Conservation (phyloP, 1,284 basidiomycete genomes). For the Cutaneotrichosporon spelunceum region DNA sequence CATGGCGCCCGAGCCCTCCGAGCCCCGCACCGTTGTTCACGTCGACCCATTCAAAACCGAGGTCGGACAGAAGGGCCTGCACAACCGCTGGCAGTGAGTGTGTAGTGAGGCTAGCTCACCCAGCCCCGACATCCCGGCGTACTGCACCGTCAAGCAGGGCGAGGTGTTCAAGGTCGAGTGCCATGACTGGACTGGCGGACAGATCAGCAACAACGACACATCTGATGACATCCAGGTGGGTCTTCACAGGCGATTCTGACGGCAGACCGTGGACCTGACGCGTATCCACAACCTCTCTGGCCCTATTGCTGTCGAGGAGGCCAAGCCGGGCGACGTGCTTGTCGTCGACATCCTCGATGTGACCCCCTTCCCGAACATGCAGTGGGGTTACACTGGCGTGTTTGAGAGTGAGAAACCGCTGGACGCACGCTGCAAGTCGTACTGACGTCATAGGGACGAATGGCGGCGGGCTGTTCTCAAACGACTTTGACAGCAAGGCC, state of each 20-base stretch:
- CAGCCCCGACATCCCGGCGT: slow-evolving; percentile 40
- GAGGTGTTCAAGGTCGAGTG: slow-evolving; percentile 72
- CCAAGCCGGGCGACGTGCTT: slow-evolving; percentile 73
- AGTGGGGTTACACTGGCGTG: slow-evolving; percentile 71
- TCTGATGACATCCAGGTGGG: slow-evolving; percentile 29
- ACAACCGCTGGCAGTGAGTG: slow-evolving; percentile 44
- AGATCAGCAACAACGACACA: slow-evolving; percentile 72
- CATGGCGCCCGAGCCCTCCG: slow-evolving; percentile 9
- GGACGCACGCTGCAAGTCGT: slow-evolving; percentile 51
- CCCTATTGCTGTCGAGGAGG: slow-evolving; percentile 68
- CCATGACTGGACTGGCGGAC: slow-evolving; percentile 72
- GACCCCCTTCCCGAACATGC: slow-evolving; percentile 68
- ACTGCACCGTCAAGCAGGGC: slow-evolving; percentile 33
- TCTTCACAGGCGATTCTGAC: slow-evolving; percentile 47
- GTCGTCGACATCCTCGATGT: slow-evolving; percentile 70
- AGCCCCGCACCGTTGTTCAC: slow-evolving; percentile 27
- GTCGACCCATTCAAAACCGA: slow-evolving; percentile 38
- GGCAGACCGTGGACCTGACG: slow-evolving; percentile 37
- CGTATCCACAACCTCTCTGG: slow-evolving; percentile 72
- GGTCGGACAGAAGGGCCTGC: slow-evolving; percentile 30
- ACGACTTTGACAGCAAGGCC: slow-evolving; percentile 52
- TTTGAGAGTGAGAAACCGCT: slow-evolving; percentile 24
- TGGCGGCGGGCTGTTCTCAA: slow-evolving; percentile 71
- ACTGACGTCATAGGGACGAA: slow-evolving; percentile 65
- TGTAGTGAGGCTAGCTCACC: background rate